Base-by-base conservation (phyloP, 1,284 basidiomycete genomes). In the Naganishia sp. region DNA sequence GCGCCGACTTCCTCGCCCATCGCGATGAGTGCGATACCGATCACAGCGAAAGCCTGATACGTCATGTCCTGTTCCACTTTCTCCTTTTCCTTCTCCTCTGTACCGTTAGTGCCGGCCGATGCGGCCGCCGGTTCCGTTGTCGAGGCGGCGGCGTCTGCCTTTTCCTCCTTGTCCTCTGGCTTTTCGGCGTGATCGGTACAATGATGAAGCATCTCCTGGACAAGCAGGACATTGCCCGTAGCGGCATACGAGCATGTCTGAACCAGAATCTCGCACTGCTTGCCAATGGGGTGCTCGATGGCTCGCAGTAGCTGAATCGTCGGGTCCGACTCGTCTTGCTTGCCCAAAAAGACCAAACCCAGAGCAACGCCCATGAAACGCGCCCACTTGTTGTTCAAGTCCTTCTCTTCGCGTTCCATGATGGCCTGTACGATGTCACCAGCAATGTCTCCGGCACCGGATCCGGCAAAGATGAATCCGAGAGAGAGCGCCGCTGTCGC, bases 1-100 rank as follows among this genome's bases (percentile, higher is more conserved):
- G 94, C 88, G 60, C 96, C 96, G 54, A 99, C 89, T 55, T 99
- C 95, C 80, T 99, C 96, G 48, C 96, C 96, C 94, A 99, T 99
- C 1, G 95, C 90, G 49, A 99, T 90, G 56, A 99, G 81, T 0
- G 95, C 90, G 72, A 99, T 92, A 50, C 92, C 95, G 53, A 99
- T 85, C 48, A 96, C 93, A 15, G 96, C 92, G 72, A 98, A 92
- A 0, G 92, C 87, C 80, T 98, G 92, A 84, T 92, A 93, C 44
- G 89, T 88, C 72, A 96, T 90, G 69, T 91, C 86, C 72, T 85
- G 82, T 33, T 67, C 64, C 57, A 84, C 84, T 2, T 84, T 81
- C 11, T 86, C 85, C 70, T 85, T 84, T 70, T 84, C 77, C 60
- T 76, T 72, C 63, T 77, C 74, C 11, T 71, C 71, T 39, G 36